A percentile compares a stretch with the other conserved stretches of the same genome.
Evolutionary conservation across 2,329 filamentous ascomycete species (phyloP).

Genomic region (Xylariaceae sp.): DNA sequence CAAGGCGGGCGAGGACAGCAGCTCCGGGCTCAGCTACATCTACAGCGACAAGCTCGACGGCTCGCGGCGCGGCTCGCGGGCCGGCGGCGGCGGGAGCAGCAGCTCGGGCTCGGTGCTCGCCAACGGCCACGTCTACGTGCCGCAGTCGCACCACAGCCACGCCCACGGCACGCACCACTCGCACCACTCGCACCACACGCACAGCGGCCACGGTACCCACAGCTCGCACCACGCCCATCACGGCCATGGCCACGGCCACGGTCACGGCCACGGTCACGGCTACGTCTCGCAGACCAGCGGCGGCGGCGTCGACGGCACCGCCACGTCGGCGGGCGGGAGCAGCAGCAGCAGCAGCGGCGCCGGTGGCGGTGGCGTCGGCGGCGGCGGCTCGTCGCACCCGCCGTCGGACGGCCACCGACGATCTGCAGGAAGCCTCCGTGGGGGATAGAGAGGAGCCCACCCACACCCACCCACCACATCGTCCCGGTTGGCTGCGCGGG

Average conservation of each 20-base stretch:
- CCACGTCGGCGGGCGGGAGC: not conserved
- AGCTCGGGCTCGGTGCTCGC: conserved; percentile 16
- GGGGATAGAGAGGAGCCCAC: conserved; percentile 13
- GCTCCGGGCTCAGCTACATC: conserved; percentile 18
- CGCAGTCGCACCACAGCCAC: conserved; percentile 19
- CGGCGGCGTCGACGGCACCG: not conserved
- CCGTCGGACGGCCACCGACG: conserved; percentile 20
- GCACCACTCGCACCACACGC: not conserved
- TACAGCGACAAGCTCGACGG: conserved; percentile 20
- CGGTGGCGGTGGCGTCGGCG: conserved; percentile 9
- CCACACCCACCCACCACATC: too few species aligned
- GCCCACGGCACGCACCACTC: conserved; percentile 13
- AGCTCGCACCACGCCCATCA: conserved; percentile 5
- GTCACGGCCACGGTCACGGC: not conserved
- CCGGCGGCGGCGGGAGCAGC: conserved; percentile 14
- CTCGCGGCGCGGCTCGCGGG: conserved; percentile 16
- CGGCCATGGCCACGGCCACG: not conserved
- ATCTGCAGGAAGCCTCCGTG: conserved; percentile 25
- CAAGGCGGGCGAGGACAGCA: conserved; percentile 13
- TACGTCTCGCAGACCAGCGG: not conserved
- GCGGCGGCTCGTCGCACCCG: conserved; percentile 18
- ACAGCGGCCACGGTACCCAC: conserved; percentile 9
- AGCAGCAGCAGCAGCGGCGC: not conserved
- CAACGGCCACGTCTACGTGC: conserved; percentile 28
- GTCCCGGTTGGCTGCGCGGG: conserved; percentile 15